Percentiles rank a stretch among this genome's conserved stretches.
These are phyloP conservation scores for Trametes sanguinea DNA, from an alignment of 768 basidiomycete species.

Conservation along the genomic window DNA sequence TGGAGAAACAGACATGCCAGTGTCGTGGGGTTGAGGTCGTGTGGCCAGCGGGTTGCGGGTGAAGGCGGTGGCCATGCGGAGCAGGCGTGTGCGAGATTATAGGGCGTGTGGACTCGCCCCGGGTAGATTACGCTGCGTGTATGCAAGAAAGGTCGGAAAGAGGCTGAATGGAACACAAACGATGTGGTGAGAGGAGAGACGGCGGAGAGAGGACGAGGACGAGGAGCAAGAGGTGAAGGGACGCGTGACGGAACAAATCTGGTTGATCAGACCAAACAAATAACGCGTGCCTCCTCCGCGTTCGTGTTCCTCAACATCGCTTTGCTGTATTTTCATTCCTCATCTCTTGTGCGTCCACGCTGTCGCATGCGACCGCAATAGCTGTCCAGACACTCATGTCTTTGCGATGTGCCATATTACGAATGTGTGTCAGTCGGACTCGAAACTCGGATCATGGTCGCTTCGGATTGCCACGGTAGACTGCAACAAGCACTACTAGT, in stretches of 20 bases:
- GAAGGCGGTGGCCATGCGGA: constrained; percentile 29
- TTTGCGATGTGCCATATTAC: neutral
- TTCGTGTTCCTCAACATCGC: constrained; percentile 2
- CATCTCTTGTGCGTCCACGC: neutral
- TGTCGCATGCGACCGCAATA: too few relatives aligned
- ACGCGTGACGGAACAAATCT: constrained; percentile 22
- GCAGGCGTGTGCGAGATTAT: constrained; percentile 6
- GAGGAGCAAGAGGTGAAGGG: constrained; percentile 12
- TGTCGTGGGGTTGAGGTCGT: constrained; percentile 41
- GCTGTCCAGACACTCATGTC: too few relatives aligned
- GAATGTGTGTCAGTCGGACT: too few relatives aligned
- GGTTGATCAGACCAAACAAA: constrained; percentile 25
- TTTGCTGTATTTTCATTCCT: neutral
- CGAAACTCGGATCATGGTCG: too few relatives aligned
- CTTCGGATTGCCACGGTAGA: too few relatives aligned
- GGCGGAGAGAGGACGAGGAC: neutral
- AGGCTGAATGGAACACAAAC: constrained; percentile 6
- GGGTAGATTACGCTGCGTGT: constrained; percentile 7
- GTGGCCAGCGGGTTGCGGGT: constrained; percentile 51
- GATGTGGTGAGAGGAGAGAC: neutral
- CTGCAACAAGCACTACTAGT: too few relatives aligned
- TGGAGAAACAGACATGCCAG: constrained; percentile 36
- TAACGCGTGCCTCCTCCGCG: constrained; percentile 17
- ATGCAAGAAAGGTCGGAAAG: constrained; percentile 25
- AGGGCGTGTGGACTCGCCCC: constrained; percentile 8